Base-by-base conservation (phyloP, 805 yeast genomes). In the Yarrowia osloensis region DNA sequence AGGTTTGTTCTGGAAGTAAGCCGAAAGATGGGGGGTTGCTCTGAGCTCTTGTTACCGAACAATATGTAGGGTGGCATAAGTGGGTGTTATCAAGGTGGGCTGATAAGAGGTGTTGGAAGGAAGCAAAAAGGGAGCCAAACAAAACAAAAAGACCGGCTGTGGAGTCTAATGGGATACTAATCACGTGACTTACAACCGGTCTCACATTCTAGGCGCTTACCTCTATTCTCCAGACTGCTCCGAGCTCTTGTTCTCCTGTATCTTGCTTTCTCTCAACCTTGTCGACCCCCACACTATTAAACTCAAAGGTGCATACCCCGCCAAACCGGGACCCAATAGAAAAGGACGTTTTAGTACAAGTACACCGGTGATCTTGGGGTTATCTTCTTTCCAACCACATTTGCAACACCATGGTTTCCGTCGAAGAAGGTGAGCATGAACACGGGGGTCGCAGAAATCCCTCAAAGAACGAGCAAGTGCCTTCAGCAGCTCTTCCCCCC, bases 331-430 rank as follows among this genome's bases (percentile, higher is more conserved):
- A 24, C 42, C 61, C 61, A 54, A 54, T 54, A 35, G 61, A 54
- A 54, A 54, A 35, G 57, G 57, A 50, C 57, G 28, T 31, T 44
- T 50, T 50, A 29, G 57, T 50, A n/a, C n/a, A n/a, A n/a, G n/a
- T n/a, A n/a, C n/a, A n/a, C n/a, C n/a, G n/a, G n/a, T n/a, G n/a
- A n/a, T n/a, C n/a, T n/a, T n/a, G n/a, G n/a, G n/a, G n/a, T n/a
- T n/a, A n/a, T n/a, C n/a, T n/a, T n/a, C 31, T 3, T 11, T 8
- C 13, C 40, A 17, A 17, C 19, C 2, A 40, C 46, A 11, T 12
- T 17, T 9, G 2, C 46, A 40, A 29, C 37, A 22, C 15, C 61
- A 54, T 54, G 61, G 61, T 54, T 24, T 54, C 61, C 17, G 61
- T 22, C 31, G 61, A 54, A 37, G 61, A 54, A 37, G 44, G 61